Base-by-base conservation (phyloP, 129 eudicot genomes). In the Flaveria trinervia region DNA sequence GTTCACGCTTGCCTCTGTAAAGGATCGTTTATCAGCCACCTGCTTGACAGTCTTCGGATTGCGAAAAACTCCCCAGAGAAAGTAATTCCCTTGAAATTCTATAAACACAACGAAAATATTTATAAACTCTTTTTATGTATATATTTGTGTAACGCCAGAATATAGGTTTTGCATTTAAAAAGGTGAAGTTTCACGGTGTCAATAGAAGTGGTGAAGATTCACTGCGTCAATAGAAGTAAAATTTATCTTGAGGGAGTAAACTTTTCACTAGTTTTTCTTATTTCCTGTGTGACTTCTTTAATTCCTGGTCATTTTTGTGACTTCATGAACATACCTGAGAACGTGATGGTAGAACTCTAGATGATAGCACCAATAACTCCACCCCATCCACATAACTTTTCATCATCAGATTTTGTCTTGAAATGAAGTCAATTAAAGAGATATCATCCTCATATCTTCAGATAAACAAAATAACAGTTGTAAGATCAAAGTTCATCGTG, bases 21-120 rank as follows among this genome's bases (percentile, higher is more conserved):
- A 70, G n/a, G 56, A 59, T 2, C 4, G 70, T 17, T 57, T 20
- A 22, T 36, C 72, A 30, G 20, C 44, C 81, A 22, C 68, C 25
- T 28, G 36, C 67, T 20, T 61, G 49, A 25, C 2, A 23, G 14
- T 9, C 5, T 64, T 79, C 52, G 26, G 68, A 26, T 16, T 14
- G 28, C 74, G 85, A 73, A 84, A 84, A 14, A 90, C 68, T 54
- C 93, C 96, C 96, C 96, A 90, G 1, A 90, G 86, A 81, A 86
- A 90, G 75, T 72, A 28, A 57, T 75, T 76, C 13, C 85, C 85
- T 15, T 77, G 16, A 82, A 84, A 74, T 52, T 75, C 90, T 89
- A 77, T 11, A 50, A 57, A 18, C 25, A 77, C 61, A 13, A 13
- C 71, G 7, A 75, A 8, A 48, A 26, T 26, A 17, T 36, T 72